Percentiles rank a stretch among this genome's conserved stretches.
These are phyloP conservation scores for Bassia scoparia DNA, from an alignment of 148 eudicot genomes.

Conservation along the genomic window DNA sequence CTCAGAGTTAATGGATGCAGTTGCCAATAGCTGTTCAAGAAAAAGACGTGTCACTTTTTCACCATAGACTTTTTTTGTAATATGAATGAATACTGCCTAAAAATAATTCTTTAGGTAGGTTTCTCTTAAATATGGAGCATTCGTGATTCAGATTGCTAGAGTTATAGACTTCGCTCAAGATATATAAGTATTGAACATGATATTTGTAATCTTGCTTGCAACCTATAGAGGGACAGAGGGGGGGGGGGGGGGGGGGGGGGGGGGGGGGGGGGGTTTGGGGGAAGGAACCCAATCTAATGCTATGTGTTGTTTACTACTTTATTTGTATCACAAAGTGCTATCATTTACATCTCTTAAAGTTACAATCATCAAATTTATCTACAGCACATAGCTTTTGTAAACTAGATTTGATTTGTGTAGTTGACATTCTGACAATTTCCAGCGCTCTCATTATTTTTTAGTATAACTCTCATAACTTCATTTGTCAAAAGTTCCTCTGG, in stretches of 20 bases:
- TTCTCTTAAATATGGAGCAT: too few species aligned
- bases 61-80: neutral
- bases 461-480: neutral
- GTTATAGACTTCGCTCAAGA: neutral
- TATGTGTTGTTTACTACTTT: neutral
- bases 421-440: neutral
- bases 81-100: neutral
- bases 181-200: neutral
- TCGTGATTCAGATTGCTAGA: neutral
- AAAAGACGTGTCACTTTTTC: slow-evolving; percentile 49
- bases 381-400: neutral
- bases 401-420: neutral
- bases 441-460: neutral
- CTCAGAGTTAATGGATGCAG: slow-evolving; percentile 40
- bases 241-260: too few species aligned
- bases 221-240: too few species aligned
- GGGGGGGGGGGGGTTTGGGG: too few species aligned
- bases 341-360: neutral
- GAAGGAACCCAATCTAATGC: slow-evolving; percentile 3
- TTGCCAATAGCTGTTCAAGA: slow-evolving; percentile 40
- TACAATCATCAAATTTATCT: neutral
- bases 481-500: neutral
- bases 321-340: neutral
- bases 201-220: too few species aligned
- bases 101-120: too few species aligned